These are phyloP conservation scores for Gastrodia elata DNA, from an alignment of 106 monocot species.

Conservation along the genomic window DNA sequence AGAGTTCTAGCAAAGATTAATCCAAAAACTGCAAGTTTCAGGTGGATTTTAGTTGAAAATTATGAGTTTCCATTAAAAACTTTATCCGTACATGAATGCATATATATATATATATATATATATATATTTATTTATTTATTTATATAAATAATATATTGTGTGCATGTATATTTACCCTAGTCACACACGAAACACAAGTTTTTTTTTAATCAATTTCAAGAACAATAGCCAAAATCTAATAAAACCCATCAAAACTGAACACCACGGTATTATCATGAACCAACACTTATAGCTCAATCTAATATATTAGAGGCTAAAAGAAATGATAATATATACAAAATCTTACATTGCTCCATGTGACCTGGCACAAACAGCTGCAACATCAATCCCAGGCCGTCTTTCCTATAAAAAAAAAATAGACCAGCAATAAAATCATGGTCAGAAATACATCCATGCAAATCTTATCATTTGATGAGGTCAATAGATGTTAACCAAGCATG, in stretches of 20 bases:
- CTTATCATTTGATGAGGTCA: neutral
- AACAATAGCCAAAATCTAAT: neutral
- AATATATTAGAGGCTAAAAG: neutral
- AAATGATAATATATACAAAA: constrained; percentile 2
- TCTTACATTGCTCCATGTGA: constrained; percentile 29
- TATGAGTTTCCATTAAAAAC: neutral
- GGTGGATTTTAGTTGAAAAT: neutral
- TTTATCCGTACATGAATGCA: too few relatives aligned
- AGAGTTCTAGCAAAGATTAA: neutral
- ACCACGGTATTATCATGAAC: neutral
- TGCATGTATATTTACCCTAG: too few relatives aligned
- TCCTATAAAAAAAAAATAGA: constrained; percentile 11
- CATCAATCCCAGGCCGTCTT: neutral
- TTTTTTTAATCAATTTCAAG: neutral
- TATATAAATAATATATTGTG: too few relatives aligned
- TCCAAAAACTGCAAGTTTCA: too few relatives aligned
- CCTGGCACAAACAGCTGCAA: constrained; percentile 23
- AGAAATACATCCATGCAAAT: neutral
- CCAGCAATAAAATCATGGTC: neutral
- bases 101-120: too few relatives aligned
- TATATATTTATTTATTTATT: too few relatives aligned
- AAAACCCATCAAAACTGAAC: neutral
- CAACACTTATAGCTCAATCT: neutral
- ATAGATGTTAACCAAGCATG: neutral
- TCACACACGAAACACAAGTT: too few relatives aligned